Percentiles rank a stretch among this genome's conserved stretches.
phyloP scores from a whole-genome alignment of 768 basidiomycete genomes.

The Auricularia heimuer region DNA sequence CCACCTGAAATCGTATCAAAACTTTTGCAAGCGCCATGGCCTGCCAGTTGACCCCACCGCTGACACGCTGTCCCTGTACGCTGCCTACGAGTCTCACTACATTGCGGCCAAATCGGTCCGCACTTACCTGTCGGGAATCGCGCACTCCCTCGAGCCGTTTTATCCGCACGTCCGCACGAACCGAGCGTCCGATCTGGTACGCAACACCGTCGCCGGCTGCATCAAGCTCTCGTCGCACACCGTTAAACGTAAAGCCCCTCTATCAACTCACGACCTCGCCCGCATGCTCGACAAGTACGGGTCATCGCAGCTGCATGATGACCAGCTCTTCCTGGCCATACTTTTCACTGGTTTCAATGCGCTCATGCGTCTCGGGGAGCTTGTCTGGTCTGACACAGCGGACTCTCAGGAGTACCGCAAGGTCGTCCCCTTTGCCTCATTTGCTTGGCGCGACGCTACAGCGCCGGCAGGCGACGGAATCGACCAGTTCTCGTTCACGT shows the following conservation, averaged over 20 bases:
- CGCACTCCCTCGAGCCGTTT: constrained; percentile 20
- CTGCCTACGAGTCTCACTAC: constrained; percentile 26
- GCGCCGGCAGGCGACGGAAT: no score
- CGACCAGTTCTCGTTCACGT: constrained; percentile 11
- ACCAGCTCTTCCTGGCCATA: neutral
- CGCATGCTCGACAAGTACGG: neutral
- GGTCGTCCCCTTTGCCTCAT: constrained; percentile 5
- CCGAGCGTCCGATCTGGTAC: constrained; percentile 18
- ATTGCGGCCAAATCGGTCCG: constrained; percentile 28
- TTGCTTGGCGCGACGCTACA: neutral
- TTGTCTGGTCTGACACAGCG: constrained; percentile 7
- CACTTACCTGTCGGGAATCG: constrained; percentile 30
- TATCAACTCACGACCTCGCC: constrained; percentile 5
- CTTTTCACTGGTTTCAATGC: neutral
- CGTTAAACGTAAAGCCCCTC: neutral
- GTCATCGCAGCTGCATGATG: neutral
- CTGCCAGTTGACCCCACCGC: constrained; percentile 27
- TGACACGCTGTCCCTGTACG: constrained; percentile 28
- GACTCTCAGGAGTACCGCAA: constrained; percentile 12
- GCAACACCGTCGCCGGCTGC: constrained; percentile 23
- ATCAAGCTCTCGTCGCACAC: constrained; percentile 3
- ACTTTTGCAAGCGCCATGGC: constrained; percentile 23
- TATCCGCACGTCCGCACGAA: constrained; percentile 20
- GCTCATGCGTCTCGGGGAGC: constrained; percentile 1
- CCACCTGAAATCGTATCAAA: constrained; percentile 28